A percentile compares a stretch with the other conserved stretches of the same genome.
Conservation (phyloP, 495 filamentous ascomycete genomes). For the Sordaria brevicollis region DNA sequence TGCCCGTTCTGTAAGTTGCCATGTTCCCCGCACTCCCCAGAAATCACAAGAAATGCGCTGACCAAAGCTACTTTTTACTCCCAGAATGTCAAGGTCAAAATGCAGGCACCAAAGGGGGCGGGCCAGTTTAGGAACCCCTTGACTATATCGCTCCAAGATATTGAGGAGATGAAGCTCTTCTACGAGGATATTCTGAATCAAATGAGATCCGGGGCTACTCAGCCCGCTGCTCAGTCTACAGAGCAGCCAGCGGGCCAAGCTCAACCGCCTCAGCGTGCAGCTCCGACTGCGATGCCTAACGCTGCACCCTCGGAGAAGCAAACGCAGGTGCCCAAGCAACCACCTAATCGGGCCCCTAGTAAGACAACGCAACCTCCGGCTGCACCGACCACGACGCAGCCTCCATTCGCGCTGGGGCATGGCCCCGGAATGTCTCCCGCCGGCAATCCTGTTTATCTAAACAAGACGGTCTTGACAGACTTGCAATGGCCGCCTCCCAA, state of each 20-base stretch:
- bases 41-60: background rate
- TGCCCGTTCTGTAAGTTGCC: background rate
- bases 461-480: conserved; percentile 36
- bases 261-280: conserved; percentile 16
- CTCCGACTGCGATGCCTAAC: conserved; percentile 40
- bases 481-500: conserved; percentile 40
- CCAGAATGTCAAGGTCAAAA: background rate
- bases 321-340: conserved; percentile 41
- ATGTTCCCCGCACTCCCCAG: background rate
- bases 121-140: conserved; percentile 37
- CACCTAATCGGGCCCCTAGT: conserved; percentile 33
- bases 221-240: conserved; percentile 10
- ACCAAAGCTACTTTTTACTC: background rate
- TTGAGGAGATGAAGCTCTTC: conserved; percentile 38
- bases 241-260: conserved; percentile 8
- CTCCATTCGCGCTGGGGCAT: conserved; percentile 48
- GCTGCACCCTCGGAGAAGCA: conserved; percentile 60
- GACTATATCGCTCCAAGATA: conserved; percentile 45
- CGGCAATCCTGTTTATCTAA: conserved; percentile 50
- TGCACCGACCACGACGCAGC: conserved; percentile 54
- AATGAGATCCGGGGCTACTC: conserved; percentile 1
- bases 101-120: background rate
- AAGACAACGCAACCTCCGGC: conserved; percentile 41
- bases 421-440: conserved; percentile 61
- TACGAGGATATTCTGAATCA: conserved; percentile 20